Conservation (phyloP, 768 basidiomycete genomes). For the Paxillus ammoniavirescens region DNA sequence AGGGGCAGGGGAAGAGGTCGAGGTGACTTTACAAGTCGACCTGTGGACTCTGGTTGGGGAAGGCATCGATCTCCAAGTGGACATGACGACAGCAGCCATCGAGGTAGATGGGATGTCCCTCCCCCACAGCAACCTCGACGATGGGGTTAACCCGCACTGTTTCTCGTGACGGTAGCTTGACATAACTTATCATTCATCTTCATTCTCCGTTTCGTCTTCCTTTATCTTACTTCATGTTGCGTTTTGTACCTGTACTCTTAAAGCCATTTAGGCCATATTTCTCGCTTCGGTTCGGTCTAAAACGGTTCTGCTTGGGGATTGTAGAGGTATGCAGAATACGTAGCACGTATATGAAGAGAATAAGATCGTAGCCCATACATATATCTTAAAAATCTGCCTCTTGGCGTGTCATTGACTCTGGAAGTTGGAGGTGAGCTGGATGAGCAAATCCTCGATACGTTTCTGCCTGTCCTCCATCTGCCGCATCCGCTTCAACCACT, state of each 20-base stretch:
- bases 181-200: slow-evolving; percentile 29
- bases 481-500: slow-evolving; percentile 36
- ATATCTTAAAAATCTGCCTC: neutral
- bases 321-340: neutral
- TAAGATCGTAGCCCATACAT: neutral
- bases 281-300: neutral
- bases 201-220: neutral
- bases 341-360: neutral
- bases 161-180: neutral
- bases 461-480: slow-evolving; percentile 44
- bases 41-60: slow-evolving; percentile 43
- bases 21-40: slow-evolving; percentile 32
- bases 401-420: neutral
- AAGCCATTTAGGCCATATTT: slow-evolving; percentile 1
- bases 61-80: slow-evolving; percentile 31
- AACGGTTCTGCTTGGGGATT: neutral
- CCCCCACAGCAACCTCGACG: slow-evolving; percentile 23
- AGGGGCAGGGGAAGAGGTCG: slow-evolving; percentile 29
- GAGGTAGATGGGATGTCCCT: slow-evolving; percentile 26
- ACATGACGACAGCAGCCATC: slow-evolving; percentile 39
- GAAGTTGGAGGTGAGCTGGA: slow-evolving; percentile 27
- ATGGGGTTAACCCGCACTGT: slow-evolving; percentile 13
- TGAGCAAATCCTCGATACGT: slow-evolving; percentile 47
- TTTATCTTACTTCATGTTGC: neutral
- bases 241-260: slow-evolving; percentile 17